Percentiles rank a stretch among this genome's conserved stretches.
Evolutionary conservation across 495 filamentous ascomycete genomes (phyloP).

Genomic region (Penicillium fimorum): DNA sequence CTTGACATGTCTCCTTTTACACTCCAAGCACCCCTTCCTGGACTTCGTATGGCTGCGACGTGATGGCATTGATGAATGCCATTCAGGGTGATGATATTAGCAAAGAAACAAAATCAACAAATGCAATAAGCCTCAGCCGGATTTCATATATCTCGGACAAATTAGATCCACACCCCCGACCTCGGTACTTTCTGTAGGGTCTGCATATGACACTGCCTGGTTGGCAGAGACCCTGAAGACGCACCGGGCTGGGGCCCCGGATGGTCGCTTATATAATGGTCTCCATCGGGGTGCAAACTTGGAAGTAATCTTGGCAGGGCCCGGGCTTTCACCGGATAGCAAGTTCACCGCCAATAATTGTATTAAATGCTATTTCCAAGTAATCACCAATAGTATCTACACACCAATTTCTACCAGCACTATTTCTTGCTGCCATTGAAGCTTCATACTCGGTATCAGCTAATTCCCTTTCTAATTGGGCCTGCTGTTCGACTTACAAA

Average conservation of each 20-base stretch:
- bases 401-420: too few relatives aligned
- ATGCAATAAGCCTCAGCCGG: not conserved
- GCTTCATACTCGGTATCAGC: too few relatives aligned
- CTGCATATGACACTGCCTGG: constrained; percentile 16
- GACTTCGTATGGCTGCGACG: constrained; percentile 40
- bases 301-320: too few relatives aligned
- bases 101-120: not conserved
- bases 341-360: too few relatives aligned
- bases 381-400: too few relatives aligned
- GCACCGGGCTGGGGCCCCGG: not conserved
- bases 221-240: not conserved
- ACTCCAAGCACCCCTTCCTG: constrained; percentile 40
- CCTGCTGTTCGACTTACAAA: too few relatives aligned
- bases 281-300: too few relatives aligned
- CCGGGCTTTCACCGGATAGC: too few relatives aligned
- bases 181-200: constrained; percentile 19
- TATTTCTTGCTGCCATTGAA: too few relatives aligned
- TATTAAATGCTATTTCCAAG: too few relatives aligned
- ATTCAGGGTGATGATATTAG: not conserved
- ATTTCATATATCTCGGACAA: constrained; percentile 3
- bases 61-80: constrained; percentile 22
- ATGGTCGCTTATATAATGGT: constrained; percentile 4
- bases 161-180: constrained; percentile 4
- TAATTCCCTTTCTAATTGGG: too few relatives aligned
- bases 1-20: constrained; percentile 43